phyloP scores from a whole-genome alignment of 768 basidiomycete species.

The Mycena crocata region DNA sequence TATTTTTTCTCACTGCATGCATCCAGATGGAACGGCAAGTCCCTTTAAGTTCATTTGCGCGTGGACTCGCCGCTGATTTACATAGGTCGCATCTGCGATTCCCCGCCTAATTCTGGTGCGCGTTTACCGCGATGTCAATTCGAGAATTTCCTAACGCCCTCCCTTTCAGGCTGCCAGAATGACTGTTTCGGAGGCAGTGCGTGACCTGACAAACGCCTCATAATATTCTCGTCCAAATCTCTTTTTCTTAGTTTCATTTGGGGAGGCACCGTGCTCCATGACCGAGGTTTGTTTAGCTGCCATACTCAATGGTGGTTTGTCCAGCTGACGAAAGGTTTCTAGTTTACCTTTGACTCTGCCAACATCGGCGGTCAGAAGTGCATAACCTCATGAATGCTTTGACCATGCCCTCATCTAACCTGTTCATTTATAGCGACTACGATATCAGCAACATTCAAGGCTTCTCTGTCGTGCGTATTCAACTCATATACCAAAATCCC shows the following conservation, averaged over 20 bases:
- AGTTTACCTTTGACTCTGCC: conserved; percentile 12
- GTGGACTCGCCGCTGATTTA: not conserved
- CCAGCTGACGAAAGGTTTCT: not conserved
- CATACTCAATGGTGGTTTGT: not conserved
- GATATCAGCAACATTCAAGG: conserved; percentile 24
- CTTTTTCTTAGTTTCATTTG: conserved; percentile 1
- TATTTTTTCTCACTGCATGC: too few relatives aligned
- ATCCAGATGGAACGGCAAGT: conserved; percentile 22
- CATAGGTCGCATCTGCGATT: conserved; percentile 22
- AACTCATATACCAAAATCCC: not conserved
- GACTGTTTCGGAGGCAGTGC: conserved; percentile 18
- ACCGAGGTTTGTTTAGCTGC: not conserved
- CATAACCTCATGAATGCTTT: not conserved
- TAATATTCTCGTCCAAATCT: not conserved
- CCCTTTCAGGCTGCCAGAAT: not conserved
- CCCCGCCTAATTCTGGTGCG: conserved; percentile 14
- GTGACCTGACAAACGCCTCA: not conserved
- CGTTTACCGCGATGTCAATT: not conserved
- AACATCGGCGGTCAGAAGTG: conserved; percentile 18
- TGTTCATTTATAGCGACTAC: conserved; percentile 4
- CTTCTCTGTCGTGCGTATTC: conserved; percentile 2
- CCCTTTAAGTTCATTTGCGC: too few relatives aligned
- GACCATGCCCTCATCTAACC: not conserved
- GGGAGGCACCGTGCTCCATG: conserved; percentile 10
- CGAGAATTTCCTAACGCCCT: too few relatives aligned